phyloP scores from a whole-genome alignment of 495 filamentous ascomycete genomes.

The Xeromyces bisporus region DNA sequence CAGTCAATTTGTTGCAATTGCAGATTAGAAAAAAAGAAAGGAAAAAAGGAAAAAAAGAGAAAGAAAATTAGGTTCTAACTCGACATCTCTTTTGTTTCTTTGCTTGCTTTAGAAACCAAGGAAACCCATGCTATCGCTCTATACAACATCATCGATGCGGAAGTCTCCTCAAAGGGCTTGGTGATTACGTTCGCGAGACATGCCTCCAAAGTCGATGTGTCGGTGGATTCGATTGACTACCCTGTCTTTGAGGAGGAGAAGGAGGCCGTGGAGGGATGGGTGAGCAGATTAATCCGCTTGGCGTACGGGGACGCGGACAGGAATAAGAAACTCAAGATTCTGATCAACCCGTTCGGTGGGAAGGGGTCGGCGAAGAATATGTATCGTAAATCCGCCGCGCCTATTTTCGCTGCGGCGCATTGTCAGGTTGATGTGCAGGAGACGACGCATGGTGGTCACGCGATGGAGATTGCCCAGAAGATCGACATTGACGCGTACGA shows the following conservation, averaged over 20 bases:
- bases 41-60: no score
- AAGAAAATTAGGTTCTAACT: neutral
- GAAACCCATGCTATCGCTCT: slow-evolving; percentile 46
- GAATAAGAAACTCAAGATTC: slow-evolving; percentile 62
- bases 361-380: slow-evolving; percentile 58
- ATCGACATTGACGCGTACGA: slow-evolving; percentile 71
- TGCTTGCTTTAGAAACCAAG: slow-evolving; percentile 10
- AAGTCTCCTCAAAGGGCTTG: slow-evolving; percentile 41
- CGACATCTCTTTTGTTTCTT: slow-evolving; percentile 1
- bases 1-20: no score
- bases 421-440: slow-evolving; percentile 61
- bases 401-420: slow-evolving; percentile 66
- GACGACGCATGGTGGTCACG: slow-evolving; percentile 61
- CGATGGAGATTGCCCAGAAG: slow-evolving; percentile 56
- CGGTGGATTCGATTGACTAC: slow-evolving; percentile 43
- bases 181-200: slow-evolving; percentile 57
- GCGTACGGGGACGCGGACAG: slow-evolving; percentile 59
- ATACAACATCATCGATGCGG: slow-evolving; percentile 75
- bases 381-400: slow-evolving; percentile 60
- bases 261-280: slow-evolving; percentile 38
- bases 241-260: slow-evolving; percentile 36
- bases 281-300: slow-evolving; percentile 41
- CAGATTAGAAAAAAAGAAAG: no score
- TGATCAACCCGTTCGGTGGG: slow-evolving; percentile 84
- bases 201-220: slow-evolving; percentile 37